Conservation (phyloP, 2,329 filamentous ascomycete genomes). For the Aplosporella prunicola region DNA sequence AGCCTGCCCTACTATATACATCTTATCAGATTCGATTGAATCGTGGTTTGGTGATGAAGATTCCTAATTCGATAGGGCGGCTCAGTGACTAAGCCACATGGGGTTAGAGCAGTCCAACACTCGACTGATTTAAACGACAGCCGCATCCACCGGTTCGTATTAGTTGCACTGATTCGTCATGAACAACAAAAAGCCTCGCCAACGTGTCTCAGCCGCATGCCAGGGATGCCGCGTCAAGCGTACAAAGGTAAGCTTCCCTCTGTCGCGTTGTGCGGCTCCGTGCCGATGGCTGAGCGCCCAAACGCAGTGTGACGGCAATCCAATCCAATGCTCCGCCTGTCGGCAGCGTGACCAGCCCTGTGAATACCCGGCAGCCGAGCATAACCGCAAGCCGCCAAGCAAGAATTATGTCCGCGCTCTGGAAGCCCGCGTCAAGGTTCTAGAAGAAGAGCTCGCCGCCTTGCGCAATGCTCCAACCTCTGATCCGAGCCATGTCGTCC, state of each 20-base stretch:
- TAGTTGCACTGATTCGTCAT: background rate
- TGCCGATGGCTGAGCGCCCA: background rate
- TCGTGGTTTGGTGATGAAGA: no score
- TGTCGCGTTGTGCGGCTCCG: background rate
- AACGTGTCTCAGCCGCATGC: background rate
- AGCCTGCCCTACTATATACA: no score
- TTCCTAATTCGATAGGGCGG: no score
- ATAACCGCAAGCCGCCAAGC: conserved; percentile 2
- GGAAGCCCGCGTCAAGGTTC: background rate
- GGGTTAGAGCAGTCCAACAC: no score
- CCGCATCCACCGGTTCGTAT: no score
- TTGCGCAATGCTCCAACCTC: no score
- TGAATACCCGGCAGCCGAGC: background rate
- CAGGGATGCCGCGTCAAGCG: background rate
- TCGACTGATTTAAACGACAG: no score
- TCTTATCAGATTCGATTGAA: no score
- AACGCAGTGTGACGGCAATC: background rate
- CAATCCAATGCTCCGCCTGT: background rate
- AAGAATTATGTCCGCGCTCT: background rate
- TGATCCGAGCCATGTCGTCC: no score
- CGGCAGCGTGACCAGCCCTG: background rate
- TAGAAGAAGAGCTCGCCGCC: background rate
- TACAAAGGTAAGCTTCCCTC: background rate
- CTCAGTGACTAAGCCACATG: no score
- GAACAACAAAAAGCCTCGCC: background rate